Percentiles rank a stretch among this genome's conserved stretches.
These are phyloP conservation scores for Blastomyces silverae DNA, from an alignment of 2,329 filamentous ascomycete species.

Conservation along the genomic window DNA sequence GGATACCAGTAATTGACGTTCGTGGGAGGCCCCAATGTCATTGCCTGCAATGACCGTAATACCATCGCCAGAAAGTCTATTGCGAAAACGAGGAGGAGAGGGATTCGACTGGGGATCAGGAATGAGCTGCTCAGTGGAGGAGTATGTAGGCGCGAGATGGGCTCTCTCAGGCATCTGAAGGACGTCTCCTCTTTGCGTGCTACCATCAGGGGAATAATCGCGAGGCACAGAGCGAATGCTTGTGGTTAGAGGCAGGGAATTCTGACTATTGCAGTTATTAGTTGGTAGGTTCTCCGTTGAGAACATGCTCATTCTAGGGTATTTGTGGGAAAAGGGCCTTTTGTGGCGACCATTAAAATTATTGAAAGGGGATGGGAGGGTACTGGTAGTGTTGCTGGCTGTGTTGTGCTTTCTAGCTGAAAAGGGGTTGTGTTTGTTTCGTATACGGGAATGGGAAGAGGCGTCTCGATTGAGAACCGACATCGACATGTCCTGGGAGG, in stretches of 20 bases:
- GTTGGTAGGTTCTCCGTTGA: slow-evolving; percentile 5
- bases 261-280: slow-evolving; percentile 20
- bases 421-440: background rate
- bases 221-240: slow-evolving; percentile 9
- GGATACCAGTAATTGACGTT: too few relatives aligned
- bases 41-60: background rate
- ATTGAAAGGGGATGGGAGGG: background rate
- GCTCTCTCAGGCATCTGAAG: slow-evolving; percentile 11
- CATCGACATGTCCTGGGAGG: slow-evolving; percentile 5
- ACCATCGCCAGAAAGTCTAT: background rate
- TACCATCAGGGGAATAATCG: background rate
- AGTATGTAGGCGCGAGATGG: slow-evolving; percentile 5
- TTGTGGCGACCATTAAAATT: background rate
- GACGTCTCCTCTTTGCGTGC: background rate
- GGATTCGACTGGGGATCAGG: background rate
- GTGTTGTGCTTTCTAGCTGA: background rate
- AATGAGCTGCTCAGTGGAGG: slow-evolving; percentile 10
- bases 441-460: background rate
- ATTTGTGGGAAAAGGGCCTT: slow-evolving; percentile 11
- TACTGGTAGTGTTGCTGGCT: background rate
- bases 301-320: slow-evolving; percentile 8
- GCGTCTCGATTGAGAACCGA: background rate
- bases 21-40: background rate
- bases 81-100: background rate
- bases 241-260: slow-evolving; percentile 16